Conservation (phyloP, 305 asterid genomes). For the Plantago coronopus region DNA sequence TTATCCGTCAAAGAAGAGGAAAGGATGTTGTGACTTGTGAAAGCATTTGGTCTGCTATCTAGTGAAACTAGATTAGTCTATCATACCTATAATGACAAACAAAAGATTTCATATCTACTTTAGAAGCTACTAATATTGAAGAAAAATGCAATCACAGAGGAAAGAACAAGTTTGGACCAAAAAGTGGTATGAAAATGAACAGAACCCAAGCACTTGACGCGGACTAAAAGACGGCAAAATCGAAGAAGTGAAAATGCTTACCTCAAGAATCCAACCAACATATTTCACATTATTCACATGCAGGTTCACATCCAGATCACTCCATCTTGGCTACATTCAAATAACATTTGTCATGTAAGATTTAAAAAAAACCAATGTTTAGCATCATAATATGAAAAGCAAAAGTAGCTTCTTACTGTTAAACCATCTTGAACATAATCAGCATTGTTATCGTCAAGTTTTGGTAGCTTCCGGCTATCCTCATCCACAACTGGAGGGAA, state of each 20-base stretch:
- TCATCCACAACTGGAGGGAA: constrained; percentile 84
- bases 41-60: too few relatives aligned
- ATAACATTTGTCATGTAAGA: constrained; percentile 21
- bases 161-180: too few relatives aligned
- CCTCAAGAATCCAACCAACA: constrained; percentile 97
- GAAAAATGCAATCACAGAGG: too few relatives aligned
- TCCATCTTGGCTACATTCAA: constrained; percentile 81
- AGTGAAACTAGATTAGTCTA: too few relatives aligned
- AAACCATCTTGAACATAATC: constrained; percentile 65
- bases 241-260: constrained; percentile 22
- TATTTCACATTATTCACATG: constrained; percentile 97
- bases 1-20: too few relatives aligned
- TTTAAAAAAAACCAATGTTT: not conserved
- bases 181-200: too few relatives aligned
- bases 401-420: constrained; percentile 54
- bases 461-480: constrained; percentile 79
- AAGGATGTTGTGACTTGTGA: too few relatives aligned
- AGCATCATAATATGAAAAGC: not conserved
- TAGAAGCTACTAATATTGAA: too few relatives aligned
- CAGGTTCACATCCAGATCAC: constrained; percentile 85
- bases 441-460: constrained; percentile 72
- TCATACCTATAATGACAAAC: too few relatives aligned
- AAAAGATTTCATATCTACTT: too few relatives aligned
- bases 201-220: not conserved
- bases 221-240: constrained; percentile 1